Base-by-base conservation (phyloP, 768 basidiomycete species). In the Hemileccinum rubropunctum region DNA sequence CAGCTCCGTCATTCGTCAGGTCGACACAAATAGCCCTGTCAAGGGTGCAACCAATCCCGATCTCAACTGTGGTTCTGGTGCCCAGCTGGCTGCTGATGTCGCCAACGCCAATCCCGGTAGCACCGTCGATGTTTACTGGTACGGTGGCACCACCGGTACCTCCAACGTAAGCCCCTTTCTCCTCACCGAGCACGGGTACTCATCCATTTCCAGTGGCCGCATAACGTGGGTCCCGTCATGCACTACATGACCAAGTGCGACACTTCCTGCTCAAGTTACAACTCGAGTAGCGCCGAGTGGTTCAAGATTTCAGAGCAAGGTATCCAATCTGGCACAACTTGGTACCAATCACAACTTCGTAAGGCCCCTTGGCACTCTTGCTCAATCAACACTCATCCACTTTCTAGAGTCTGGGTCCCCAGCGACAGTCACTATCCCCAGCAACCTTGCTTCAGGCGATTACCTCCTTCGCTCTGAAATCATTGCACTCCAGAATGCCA, bases 401-500 rank as follows among this genome's bases (percentile, higher is more conserved):
- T 1, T 23, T 33, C 0, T 37, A 76, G 77, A 71, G 51, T 56
- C 62, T 1, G 77, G 80, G 1, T 60, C 57, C 3, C 61, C 72
- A 2, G 74, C 69, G 0, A 68, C 48, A 1, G 67, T 77, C 6
- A 71, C 64, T 0, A 63, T 84, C 21, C 83, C 82, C 1, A 45
- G 52, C 11, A 76, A 71, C 37, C 67, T 91, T 41, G 78, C 80
- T 1, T 61, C 85, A 0, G 89, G 88, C 6, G 77, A 84, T 57
- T 91, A 91, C 63, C 67, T 91, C 42, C 63, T 90, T 58, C 86
- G 89, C 3, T 80, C 88, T 65, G 88, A 90, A 34, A 75, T 91
- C 65, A 83, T 91, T 58, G 74, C 83, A 7, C 80, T 91, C n/a
- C 88, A 91, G 56, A 71, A 79, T 34, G 88, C 76, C 15, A 69